Evolutionary conservation across 1,284 basidiomycete genomes (phyloP).

Genomic region (Moesziomyces aphidis): DNA sequence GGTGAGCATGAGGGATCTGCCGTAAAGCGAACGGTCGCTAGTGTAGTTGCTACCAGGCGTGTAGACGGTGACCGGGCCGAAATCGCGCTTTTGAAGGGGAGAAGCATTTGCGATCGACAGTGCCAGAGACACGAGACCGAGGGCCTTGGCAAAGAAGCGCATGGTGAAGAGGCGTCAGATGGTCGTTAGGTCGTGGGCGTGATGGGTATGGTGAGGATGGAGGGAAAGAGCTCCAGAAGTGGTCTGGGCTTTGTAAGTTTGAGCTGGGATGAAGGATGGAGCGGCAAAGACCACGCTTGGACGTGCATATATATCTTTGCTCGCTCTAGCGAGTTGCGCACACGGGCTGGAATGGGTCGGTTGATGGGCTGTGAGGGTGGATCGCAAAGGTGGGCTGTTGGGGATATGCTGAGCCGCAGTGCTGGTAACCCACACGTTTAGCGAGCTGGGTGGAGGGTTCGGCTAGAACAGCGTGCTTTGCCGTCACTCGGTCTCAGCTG

Average conservation of each 20-base stretch:
- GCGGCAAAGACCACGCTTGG: too few relatives aligned
- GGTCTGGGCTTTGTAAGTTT: neutral
- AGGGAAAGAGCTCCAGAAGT: neutral
- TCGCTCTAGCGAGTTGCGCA: too few relatives aligned
- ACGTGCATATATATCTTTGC: too few relatives aligned
- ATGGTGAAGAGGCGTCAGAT: neutral
- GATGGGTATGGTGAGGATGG: too few relatives aligned
- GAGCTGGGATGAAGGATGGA: neutral
- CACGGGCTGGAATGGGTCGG: too few relatives aligned
- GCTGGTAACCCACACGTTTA: too few relatives aligned
- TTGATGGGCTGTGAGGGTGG: too few relatives aligned
- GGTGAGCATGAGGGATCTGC: constrained; percentile 32
- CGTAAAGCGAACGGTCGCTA: constrained; percentile 32
- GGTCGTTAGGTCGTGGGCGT: neutral
- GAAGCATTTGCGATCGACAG: constrained; percentile 11
- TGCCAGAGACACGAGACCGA: constrained; percentile 14
- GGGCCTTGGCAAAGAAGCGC: constrained; percentile 9
- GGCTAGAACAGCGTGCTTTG: too few relatives aligned
- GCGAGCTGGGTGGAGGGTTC: too few relatives aligned
- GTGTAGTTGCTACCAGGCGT: constrained; percentile 35
- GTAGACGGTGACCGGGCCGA: constrained; percentile 36
- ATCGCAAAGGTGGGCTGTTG: too few relatives aligned
- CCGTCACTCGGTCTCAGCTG: too few relatives aligned
- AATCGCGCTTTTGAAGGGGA: constrained; percentile 29
- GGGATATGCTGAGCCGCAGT: too few relatives aligned